Percentiles rank a stretch among this genome's conserved stretches.
Evolutionary conservation across 1,284 basidiomycete species (phyloP).

Genomic region (Cutaneotrichosporon sp.): DNA sequence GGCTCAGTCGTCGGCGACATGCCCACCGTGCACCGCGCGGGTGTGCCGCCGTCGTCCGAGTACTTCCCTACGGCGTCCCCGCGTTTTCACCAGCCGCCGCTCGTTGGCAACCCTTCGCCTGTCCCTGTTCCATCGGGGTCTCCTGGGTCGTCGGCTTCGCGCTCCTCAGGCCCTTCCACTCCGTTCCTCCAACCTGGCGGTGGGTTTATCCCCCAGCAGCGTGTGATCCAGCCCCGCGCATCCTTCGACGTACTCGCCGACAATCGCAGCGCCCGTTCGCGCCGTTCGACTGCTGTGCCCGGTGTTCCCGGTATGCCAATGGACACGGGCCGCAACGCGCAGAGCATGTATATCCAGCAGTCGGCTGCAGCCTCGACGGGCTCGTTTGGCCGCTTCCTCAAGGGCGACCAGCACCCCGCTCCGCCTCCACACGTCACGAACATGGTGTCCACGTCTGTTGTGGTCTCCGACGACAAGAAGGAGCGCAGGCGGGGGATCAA

Average conservation of each 20-base stretch:
- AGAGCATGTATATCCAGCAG: constrained; percentile 33
- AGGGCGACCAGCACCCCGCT: constrained; percentile 1
- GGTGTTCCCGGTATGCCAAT: constrained; percentile 2
- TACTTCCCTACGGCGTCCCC: constrained; percentile 22
- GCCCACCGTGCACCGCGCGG: constrained; percentile 13
- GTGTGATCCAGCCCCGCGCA: constrained; percentile 19
- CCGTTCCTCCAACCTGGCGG: constrained; percentile 2
- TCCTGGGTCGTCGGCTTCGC: neutral
- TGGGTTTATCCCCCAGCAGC: constrained; percentile 4
- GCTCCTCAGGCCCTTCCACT: neutral
- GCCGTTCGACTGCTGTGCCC: constrained; percentile 12
- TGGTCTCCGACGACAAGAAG: constrained; percentile 15
- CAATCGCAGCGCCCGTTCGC: constrained; percentile 3
- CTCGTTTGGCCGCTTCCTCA: constrained; percentile 22
- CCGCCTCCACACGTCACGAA: constrained; percentile 4
- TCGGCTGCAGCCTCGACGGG: constrained; percentile 19
- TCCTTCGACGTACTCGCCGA: constrained; percentile 16
- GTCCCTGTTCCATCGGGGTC: neutral
- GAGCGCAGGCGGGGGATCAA: constrained; percentile 20
- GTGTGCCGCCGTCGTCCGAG: constrained; percentile 12
- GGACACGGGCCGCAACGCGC: constrained; percentile 12
- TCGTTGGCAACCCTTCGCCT: neutral
- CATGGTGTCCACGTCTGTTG: constrained; percentile 1
- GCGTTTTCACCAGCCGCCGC: constrained; percentile 12
- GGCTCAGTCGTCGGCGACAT: constrained; percentile 4